Base-by-base conservation (phyloP, 2,329 filamentous ascomycete species). In the Beauveria sp. region DNA sequence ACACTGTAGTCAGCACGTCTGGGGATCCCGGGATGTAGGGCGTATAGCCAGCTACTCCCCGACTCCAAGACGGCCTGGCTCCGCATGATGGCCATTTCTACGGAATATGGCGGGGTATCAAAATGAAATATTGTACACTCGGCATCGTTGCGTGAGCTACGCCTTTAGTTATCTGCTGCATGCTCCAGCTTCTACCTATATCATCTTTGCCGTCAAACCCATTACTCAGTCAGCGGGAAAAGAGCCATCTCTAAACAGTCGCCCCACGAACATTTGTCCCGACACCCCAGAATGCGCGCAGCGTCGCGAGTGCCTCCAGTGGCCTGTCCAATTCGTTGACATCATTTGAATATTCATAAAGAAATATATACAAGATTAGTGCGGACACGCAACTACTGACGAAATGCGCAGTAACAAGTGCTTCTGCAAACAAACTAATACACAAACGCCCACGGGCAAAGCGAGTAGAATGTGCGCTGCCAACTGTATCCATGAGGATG, bases 391-490 rank as follows among this genome's bases (percentile, higher is more conserved):
- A 40, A 34, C 20, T 16, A 37, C 30, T n/a, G 34, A 26, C 34
- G 12, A 43, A 24, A 40, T 8, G 16, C 20, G 34, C 22, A n/a
- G 34, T 3, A n/a, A 22, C 24, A 9, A 18, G 24, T 12, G 24
- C 16, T 24, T 1, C 22, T 24, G 22, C 34, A 14, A 9, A 34
- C 6, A 50, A 3, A 59, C 14, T 20, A 34, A 59, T 30, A 20
- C 56, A 57, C 53, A 53, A 52, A 59, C 56, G 48, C 56, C 56
- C 10, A n/a, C 22, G 43, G 10, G n/a, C 18, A 22, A 44, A 40
- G 22, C 6, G 9, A 28, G 9, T 22, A 43, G 9, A n/a, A 53
- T 53, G 22, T 40, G 47, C 41, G 48, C 30, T 56, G 44, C 12
- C 7, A 24, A 44, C 1, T 46, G 10, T 18, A 12, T 30, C 40